Base-by-base conservation (phyloP, 2,329 filamentous ascomycete genomes). In the Sporothrix curviconia region DNA sequence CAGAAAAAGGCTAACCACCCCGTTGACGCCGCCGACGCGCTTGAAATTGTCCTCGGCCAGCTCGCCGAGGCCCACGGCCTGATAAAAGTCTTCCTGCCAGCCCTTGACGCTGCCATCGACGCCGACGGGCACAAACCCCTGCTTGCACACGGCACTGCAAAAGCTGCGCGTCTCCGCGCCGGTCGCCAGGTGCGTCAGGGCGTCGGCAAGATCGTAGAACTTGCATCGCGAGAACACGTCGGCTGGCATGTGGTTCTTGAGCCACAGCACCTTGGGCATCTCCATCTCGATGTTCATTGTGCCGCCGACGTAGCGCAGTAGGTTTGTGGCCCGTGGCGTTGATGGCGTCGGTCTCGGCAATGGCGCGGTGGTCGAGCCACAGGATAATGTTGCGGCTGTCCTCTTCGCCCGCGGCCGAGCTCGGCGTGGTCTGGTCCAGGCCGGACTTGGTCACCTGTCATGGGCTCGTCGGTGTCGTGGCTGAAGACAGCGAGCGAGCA, bases 261-360 rank as follows among this genome's bases (percentile, higher is more conserved):
- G 80, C 94, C 94, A 99, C 58, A 97, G 79, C 1, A 96, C 90
- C 76, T 99, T 99, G 62, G 94, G 94, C 57, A 99, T 95, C 72
- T 99, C 94, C 94, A 99, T 99, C 78, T 99, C 94, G 63, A 96
- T 92, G 70, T 90, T 96, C 94, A 99, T 99, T 70, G 88, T 92
- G 62, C 94, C 94, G 65, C 94, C 94, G 17, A 99, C 94, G 69
- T 99, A 99, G 67, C 91, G 88, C 59, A 99, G 83, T 55, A 99
- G 78, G 71, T 95, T n/a, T 94, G 77, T 99, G 94, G 55, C 86
- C 81, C 3, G 94, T 97, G 56, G 84, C 84, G 71, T 99, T 99
- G 76, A 99, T 95, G 74, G 89, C 88, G 62, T 89, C 86, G 0
- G 92, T 95, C 78, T 99, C 94, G 60, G 89, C 83, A 14, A 94